These are phyloP conservation scores for Pythium chondricola DNA, from an alignment of 352 stramenopile species.

Conservation along the genomic window DNA sequence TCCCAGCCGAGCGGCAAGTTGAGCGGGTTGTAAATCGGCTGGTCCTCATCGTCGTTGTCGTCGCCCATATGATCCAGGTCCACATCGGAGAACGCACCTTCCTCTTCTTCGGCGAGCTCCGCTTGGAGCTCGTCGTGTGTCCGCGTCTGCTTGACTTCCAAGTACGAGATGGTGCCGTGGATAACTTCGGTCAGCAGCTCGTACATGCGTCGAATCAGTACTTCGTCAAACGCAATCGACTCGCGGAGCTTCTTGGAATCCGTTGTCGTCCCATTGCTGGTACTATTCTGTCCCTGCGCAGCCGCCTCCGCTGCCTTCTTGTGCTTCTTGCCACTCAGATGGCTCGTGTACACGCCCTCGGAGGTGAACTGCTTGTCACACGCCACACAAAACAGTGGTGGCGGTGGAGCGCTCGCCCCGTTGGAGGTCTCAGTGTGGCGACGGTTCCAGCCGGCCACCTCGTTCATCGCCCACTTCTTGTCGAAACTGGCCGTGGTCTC, in stretches of 20 bases:
- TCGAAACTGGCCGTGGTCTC: conserved; percentile 81
- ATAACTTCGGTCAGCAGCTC: conserved; percentile 80
- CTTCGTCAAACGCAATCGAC: conserved; percentile 59
- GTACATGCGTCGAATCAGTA: conserved; percentile 63
- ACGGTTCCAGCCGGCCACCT: conserved; percentile 52
- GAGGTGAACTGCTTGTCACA: conserved; percentile 77
- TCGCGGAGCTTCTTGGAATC: conserved; percentile 25
- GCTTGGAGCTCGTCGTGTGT: conserved; percentile 84
- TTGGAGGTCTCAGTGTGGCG: neutral
- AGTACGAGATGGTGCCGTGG: conserved; percentile 76
- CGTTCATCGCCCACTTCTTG: conserved; percentile 66
- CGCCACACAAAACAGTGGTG: conserved; percentile 43
- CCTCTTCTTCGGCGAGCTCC: conserved; percentile 83
- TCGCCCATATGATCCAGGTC: conserved; percentile 60
- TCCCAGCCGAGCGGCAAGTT: conserved; percentile 98
- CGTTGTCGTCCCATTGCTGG: neutral
- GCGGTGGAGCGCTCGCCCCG: neutral
- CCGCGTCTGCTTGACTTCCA: conserved; percentile 84
- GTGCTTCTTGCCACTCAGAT: conserved; percentile 77
- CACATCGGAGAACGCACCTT: conserved; percentile 76
- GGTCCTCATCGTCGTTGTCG: conserved; percentile 91
- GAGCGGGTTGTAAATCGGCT: conserved; percentile 98
- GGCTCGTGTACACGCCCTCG: conserved; percentile 59
- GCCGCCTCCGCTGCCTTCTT: conserved; percentile 43
- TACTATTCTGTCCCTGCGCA: neutral